Percentiles rank a stretch among this genome's conserved stretches.
phyloP scores from a whole-genome alignment of 73 alveolate genomes.

The Urostyla sp. region DNA sequence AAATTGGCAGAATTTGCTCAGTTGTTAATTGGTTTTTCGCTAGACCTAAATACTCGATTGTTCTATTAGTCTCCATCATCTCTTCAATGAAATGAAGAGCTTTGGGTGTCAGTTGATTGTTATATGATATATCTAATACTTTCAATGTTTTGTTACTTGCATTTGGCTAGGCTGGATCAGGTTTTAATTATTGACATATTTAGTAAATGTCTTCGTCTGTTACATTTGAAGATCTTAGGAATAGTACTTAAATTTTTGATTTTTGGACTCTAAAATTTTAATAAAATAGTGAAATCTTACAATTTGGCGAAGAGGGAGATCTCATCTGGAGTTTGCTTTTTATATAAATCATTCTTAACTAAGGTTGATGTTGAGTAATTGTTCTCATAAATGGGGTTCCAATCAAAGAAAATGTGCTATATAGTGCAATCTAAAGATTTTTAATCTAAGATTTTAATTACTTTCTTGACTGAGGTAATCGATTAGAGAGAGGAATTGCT shows the following conservation, averaged over 20 bases:
- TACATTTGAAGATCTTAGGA: slow-evolving; percentile 55
- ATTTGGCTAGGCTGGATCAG: slow-evolving; percentile 47
- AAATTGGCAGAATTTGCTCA: slow-evolving; percentile 63
- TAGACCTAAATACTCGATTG: slow-evolving; percentile 64
- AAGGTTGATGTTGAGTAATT: slow-evolving; percentile 19
- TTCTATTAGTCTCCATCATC: slow-evolving; percentile 50
- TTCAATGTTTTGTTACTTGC: slow-evolving; percentile 51
- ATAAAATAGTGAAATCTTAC: not conserved
- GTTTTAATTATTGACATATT: slow-evolving; percentile 46
- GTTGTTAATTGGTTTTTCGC: slow-evolving; percentile 47
- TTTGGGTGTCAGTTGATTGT: slow-evolving; percentile 32
- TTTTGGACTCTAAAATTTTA: slow-evolving; percentile 22
- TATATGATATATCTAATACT: slow-evolving; percentile 58
- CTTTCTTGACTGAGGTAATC: slow-evolving; percentile 43
- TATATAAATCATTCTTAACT: slow-evolving; percentile 20
- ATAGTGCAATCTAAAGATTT: slow-evolving; percentile 52
- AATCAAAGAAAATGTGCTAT: slow-evolving; percentile 65
- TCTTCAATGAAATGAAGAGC: slow-evolving; percentile 26
- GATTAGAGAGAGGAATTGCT: slow-evolving; percentile 30
- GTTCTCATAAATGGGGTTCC: slow-evolving; percentile 70
- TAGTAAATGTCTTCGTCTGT: slow-evolving; percentile 48
- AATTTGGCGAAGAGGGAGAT: slow-evolving; percentile 52
- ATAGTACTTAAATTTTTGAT: slow-evolving; percentile 53
- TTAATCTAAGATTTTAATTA: not conserved
- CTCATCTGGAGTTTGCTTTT: slow-evolving; percentile 17